phyloP scores from a whole-genome alignment of 441 rosid species.

The Erodium trifolium region DNA sequence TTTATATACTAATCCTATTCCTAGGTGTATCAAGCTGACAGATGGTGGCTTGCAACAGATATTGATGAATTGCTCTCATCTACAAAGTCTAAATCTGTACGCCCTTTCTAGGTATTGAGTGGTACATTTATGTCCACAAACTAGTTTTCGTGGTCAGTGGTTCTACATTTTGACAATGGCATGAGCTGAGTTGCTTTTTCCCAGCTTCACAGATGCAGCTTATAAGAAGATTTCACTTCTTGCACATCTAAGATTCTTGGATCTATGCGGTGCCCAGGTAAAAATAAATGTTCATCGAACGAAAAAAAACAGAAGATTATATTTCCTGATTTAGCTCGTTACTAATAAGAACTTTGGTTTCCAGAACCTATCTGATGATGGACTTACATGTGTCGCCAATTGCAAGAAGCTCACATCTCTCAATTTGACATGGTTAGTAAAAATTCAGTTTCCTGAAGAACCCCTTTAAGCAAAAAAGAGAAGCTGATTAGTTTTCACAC shows the following conservation, averaged over 20 bases:
- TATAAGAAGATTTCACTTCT: slow-evolving; percentile 65
- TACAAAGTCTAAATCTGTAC: slow-evolving; percentile 68
- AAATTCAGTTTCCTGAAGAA: neutral
- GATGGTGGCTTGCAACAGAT: slow-evolving; percentile 70
- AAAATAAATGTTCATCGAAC: slow-evolving; percentile 19
- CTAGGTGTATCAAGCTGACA: slow-evolving; percentile 77
- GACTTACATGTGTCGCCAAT: slow-evolving; percentile 60
- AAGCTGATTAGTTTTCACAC: slow-evolving; percentile 11
- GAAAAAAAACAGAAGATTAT: neutral
- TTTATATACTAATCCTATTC: slow-evolving; percentile 15
- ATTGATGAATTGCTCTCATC: slow-evolving; percentile 47
- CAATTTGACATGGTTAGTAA: slow-evolving; percentile 79
- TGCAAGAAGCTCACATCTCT: slow-evolving; percentile 62
- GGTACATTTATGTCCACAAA: slow-evolving; percentile 5
- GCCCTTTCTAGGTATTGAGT: slow-evolving; percentile 66
- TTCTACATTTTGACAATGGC: slow-evolving; percentile 10
- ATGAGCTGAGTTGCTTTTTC: slow-evolving; percentile 21
- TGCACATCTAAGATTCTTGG: slow-evolving; percentile 53
- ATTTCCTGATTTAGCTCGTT: slow-evolving; percentile 2
- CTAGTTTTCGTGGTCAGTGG: slow-evolving; percentile 8
- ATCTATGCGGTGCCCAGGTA: slow-evolving; percentile 95
- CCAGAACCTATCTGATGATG: slow-evolving; percentile 83
- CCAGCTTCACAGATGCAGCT: slow-evolving; percentile 70
- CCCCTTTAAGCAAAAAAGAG: slow-evolving; percentile 11
- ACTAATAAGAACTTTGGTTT: slow-evolving; percentile 20